Base-by-base conservation (phyloP, 495 filamentous ascomycete genomes). In the Barbatosphaeria neglecta region DNA sequence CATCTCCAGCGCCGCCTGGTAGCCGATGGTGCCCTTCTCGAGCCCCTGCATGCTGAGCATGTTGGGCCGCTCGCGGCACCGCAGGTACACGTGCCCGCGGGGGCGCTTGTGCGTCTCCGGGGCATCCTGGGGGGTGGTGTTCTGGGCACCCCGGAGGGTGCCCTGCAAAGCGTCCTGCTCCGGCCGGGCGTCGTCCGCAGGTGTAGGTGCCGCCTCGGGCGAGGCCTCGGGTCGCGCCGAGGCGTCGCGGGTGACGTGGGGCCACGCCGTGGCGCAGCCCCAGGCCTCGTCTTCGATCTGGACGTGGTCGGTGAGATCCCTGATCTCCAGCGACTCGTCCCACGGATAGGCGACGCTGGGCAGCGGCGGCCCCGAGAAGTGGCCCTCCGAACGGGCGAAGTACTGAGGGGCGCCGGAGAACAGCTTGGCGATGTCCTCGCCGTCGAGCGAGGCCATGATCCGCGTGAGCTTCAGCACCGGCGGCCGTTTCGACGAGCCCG, bases 381-480 rank as follows among this genome's bases (percentile, higher is more conserved):
- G 68, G 20, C 70, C 69, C 53, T 65, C 74, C 60, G 67, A 78
- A 54, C 65, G 69, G 62, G 63, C 78, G 52, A 82, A 72, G 59
- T 84, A 88, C 55, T 85, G 83, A 31, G 84, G 83, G 13, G 83
- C 83, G n/a, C 83, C 83, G 23, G 82, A 86, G 57, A 88, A 82
- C 28, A 88, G 68, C 41, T 76, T 75, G 57, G 82, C 80, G 47
- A 86, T 59, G 41, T 86, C 82, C 19, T 70, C 64, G 22, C 74
- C 73, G 23, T 69, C 76, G 39, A 86, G 64, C n/a, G 70, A 68
- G 38, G 72, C 58, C 63, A 77, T 76, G 56, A 75, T 77, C 59
- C 74, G 61, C 43, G 67, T 59, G 13, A 75, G 62, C 48, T 68
- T 72, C 31, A 75, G 47, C 28, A 70, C 59, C 6, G 66, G 66